These are phyloP conservation scores for Blumeriella jaapii DNA, from an alignment of 2,329 filamentous ascomycete genomes.

Conservation along the genomic window DNA sequence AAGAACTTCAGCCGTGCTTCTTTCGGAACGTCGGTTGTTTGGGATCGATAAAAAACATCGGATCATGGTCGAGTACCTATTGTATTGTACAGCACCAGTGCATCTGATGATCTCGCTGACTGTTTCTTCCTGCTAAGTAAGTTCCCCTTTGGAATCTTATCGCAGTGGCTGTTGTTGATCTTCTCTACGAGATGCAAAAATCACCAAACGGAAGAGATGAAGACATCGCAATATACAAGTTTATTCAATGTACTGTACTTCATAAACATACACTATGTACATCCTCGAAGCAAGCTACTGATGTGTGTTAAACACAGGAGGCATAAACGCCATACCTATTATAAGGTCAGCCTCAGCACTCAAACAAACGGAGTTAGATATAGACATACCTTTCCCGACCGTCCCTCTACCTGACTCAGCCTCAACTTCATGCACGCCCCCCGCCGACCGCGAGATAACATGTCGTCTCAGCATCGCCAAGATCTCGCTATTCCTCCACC, in stretches of 20 bases:
- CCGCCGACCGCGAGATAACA: slow-evolving; percentile 60
- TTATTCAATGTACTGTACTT: not conserved
- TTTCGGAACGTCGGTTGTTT: too few relatives aligned
- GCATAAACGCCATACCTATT: slow-evolving; percentile 29
- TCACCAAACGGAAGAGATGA: not conserved
- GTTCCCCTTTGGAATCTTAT: too few relatives aligned
- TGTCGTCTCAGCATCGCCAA: slow-evolving; percentile 67
- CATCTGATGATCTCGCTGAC: too few relatives aligned
- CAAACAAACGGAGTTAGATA: not conserved
- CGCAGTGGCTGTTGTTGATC: too few relatives aligned
- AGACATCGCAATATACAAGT: not conserved
- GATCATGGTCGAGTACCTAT: too few relatives aligned
- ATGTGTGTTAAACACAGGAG: slow-evolving; percentile 25
- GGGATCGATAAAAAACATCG: too few relatives aligned
- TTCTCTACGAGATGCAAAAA: not conserved
- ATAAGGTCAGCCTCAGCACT: slow-evolving; percentile 3
- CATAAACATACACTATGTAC: slow-evolving; percentile 1
- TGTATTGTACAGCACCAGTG: too few relatives aligned
- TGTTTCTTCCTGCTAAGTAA: too few relatives aligned
- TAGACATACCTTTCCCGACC: slow-evolving; percentile 22
- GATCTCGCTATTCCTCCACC: slow-evolving; percentile 79
- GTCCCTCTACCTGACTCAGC: slow-evolving; percentile 15
- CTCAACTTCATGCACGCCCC: slow-evolving; percentile 31
- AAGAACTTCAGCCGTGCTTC: too few relatives aligned
- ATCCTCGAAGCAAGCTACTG: slow-evolving; percentile 6